Evolutionary conservation across 108 stramenopile species (phyloP), one percentile per base, ranked within the genome.

Genomic region (Mediolabrus comicus): DNA sequence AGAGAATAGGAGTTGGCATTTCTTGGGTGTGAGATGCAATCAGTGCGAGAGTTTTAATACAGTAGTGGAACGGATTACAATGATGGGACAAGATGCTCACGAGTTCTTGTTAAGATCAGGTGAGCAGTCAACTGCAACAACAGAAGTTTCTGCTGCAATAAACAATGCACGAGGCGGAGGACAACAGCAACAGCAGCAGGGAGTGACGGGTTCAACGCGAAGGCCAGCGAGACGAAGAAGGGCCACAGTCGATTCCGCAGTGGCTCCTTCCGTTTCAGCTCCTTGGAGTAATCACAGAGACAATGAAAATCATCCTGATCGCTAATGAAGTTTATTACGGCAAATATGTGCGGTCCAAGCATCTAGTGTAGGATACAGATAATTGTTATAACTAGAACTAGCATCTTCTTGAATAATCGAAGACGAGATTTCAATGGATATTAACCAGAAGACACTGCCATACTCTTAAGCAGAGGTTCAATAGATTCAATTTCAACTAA

Each of bases 1-100:
- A 27, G 73, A 75, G 53, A 84, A 84, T 62, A 69, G 88, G 24
- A 69, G 80, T 12, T 94, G 93, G 93, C 93, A 94, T 68, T 94
- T 90, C 62, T 62, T 89, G 59, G 88, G 93, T 43, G 86, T 91
- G 16, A 82, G 84, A 62, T 91, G 89, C 69, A 67, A 63, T 25
- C 57, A 75, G 12, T 94, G 93, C 52, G 80, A 81, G 27, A 86
- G 83, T 26, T 94, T 91, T 65, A 94, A 94, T 74, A 94, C 93
- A 7, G 81, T 83, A 8, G 89, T 93, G 33, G 90, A 94, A 25
- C 67, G 72, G 22, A 91, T 83, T 56, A 86, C 87, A 12, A 79
- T 88, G 84, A 74, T 78, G 36, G 93, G 93, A 25, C 71, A 75
- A 31, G 93, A 94, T 53, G 93, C 93, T 4, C 80, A 88, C 55